phyloP scores from a whole-genome alignment of 176 grass and related monocot genomes.

The Zoysia pacifica region DNA sequence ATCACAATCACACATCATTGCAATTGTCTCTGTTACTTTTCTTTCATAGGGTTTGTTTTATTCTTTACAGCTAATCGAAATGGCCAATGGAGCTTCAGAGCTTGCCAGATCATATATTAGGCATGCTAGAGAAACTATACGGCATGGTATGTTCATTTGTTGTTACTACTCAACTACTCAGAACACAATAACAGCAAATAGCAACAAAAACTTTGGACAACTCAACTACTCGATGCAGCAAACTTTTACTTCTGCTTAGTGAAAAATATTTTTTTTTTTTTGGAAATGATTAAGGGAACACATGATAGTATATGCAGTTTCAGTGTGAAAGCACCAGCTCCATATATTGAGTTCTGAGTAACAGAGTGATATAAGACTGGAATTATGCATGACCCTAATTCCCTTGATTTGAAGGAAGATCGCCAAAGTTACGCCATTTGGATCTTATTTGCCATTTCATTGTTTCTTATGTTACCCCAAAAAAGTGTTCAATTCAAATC shows the following conservation, averaged over 20 bases:
- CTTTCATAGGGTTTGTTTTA: conserved; percentile 31
- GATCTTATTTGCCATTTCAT: background rate
- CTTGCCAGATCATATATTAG: conserved; percentile 68
- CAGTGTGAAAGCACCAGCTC: conserved; percentile 2
- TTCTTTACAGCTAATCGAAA: conserved; percentile 71
- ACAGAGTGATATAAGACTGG: background rate
- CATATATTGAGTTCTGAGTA: background rate
- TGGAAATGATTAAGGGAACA: background rate
- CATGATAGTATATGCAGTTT: background rate
- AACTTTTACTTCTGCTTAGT: background rate
- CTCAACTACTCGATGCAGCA: background rate
- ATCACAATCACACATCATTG: conserved; percentile 20
- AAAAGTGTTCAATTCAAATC: background rate
- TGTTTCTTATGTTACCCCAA: background rate
- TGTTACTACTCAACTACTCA: background rate
- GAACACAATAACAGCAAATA: too few species aligned
- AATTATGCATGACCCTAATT: conserved; percentile 5
- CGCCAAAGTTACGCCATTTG: background rate
- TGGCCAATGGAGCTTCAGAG: conserved; percentile 70
- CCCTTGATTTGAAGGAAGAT: background rate
- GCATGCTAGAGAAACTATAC: conserved; percentile 63
- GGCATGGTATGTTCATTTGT: conserved; percentile 54
- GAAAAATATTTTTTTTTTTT: conserved; percentile 16
- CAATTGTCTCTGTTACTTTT: conserved; percentile 18
- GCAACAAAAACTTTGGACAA: too few species aligned